Conservation (phyloP, 73 alveolate species). For the Paramecium sonneborni region DNA sequence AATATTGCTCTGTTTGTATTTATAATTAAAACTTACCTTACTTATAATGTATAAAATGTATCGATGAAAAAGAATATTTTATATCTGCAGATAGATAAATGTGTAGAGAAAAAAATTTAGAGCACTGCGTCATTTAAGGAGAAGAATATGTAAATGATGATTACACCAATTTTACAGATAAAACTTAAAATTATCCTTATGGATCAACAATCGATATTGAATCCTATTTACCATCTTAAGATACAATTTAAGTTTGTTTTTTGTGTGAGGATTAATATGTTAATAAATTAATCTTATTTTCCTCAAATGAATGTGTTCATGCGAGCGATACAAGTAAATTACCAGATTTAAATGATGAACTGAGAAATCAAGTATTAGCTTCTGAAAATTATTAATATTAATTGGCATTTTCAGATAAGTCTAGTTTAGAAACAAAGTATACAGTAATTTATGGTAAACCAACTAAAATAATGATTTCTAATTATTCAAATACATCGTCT, state of each 20-base stretch:
- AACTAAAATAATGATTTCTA: neutral
- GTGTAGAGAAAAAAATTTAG: neutral
- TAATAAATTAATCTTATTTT: neutral
- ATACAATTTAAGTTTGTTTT: neutral
- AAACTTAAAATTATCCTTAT: neutral
- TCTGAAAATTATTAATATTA: neutral
- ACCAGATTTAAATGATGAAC: neutral
- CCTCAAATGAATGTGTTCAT: neutral
- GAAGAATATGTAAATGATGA: neutral
- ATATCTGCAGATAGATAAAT: neutral
- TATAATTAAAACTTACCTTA: neutral
- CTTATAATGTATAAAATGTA: neutral
- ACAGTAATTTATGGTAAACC: neutral
- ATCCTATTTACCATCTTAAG: neutral
- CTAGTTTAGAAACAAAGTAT: neutral
- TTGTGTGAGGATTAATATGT: neutral
- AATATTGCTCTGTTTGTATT: neutral
- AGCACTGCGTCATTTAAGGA: neutral
- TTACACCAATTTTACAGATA: neutral
- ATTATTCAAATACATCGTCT: neutral
- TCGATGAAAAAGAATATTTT: neutral
- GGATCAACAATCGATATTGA: neutral
- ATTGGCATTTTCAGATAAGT: neutral
- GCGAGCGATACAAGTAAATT: neutral
- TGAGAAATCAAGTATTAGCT: neutral